Evolutionary conservation across 1,284 basidiomycete species (phyloP), one percentile per base, ranked within the genome.

Genomic region (Trichosporon faecale): DNA sequence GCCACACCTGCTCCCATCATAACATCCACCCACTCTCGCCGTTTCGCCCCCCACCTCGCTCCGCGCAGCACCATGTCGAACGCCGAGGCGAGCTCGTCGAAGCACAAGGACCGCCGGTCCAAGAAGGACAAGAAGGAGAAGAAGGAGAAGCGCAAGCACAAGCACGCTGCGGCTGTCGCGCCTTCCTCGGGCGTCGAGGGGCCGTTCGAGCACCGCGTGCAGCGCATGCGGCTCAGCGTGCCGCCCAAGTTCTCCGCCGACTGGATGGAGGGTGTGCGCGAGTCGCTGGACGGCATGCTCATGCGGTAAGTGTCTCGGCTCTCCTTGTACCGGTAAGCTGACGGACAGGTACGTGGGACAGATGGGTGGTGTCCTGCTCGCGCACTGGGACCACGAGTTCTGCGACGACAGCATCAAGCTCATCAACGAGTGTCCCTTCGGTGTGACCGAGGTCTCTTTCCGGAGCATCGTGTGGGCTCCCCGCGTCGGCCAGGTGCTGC

Each of bases 391-490:
- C 74, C 85, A 93, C 63, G 84, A 81, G 27, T 94, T 98, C 80
- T 78, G 90, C 49, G 86, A 89, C 69, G 85, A 87, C 55, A 89
- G 87, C 25, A 93, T 92, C 7, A 85, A 85, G 57, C 89, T 98
- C 76, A 88, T 90, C 75, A 89, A 87, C 27, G 95, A 97, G 76
- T 95, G 91, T 78, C 95, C 96, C 0, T 98, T 91, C 80, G 88
- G 91, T 1, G 88, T 92, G 21, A 91, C 90, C 74, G 85, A 88
- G 31, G 88, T 95, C 35, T 85, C 86, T 55, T 97, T 98, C 79
- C 89, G 92, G 73, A 91, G 92, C 23, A 89, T 91, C 6, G 88
- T 97, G 0, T 99, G 96, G 95, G 90, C 90, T 68, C 96, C 96
- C 0, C 87, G 87, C 69, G 86, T 97, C 37, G 93, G 94, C 44